phyloP scores from a whole-genome alignment of 805 yeast genomes.

The Ogataea allantospora region DNA sequence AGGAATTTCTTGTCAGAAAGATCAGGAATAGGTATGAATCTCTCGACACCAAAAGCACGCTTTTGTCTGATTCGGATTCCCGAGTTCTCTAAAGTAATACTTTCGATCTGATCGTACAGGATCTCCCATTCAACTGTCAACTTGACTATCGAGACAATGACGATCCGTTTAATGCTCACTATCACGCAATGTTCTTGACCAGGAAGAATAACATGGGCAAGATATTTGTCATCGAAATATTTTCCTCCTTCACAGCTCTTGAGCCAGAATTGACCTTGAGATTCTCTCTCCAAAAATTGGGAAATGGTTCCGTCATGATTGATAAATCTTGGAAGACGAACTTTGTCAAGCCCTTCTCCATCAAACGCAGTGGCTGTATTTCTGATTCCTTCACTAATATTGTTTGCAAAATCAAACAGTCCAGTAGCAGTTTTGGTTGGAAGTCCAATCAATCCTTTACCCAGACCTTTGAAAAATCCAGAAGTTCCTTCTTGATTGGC shows the following conservation, averaged over 20 bases:
- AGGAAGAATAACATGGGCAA: conserved; percentile 82
- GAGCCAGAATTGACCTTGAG: conserved; percentile 94
- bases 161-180: conserved; percentile 67
- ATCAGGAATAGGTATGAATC: conserved; percentile 78
- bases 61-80: conserved; percentile 72
- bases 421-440: conserved; percentile 98
- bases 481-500: conserved; percentile 84
- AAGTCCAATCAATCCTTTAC: conserved; percentile 90
- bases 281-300: conserved; percentile 74
- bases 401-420: conserved; percentile 85
- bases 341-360: conserved; percentile 69
- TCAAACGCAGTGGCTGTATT: conserved; percentile 91
- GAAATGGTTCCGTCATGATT: conserved; percentile 69
- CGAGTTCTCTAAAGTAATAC: conserved; percentile 72
- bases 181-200: conserved; percentile 78
- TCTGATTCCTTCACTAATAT: conserved; percentile 89
- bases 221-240: conserved; percentile 66
- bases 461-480: conserved; percentile 92
- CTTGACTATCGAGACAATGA: conserved; percentile 62
- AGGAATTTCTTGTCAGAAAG: conserved; percentile 58
- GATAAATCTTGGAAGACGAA: conserved; percentile 78
- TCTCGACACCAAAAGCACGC: conserved; percentile 35
- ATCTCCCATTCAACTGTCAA: conserved; percentile 72
- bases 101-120: conserved; percentile 58
- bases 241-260: conserved; percentile 81